Evolutionary conservation across 345 rosid species (phyloP), one percentile per base, ranked within the genome.

Genomic region (Lepidium didymum): DNA sequence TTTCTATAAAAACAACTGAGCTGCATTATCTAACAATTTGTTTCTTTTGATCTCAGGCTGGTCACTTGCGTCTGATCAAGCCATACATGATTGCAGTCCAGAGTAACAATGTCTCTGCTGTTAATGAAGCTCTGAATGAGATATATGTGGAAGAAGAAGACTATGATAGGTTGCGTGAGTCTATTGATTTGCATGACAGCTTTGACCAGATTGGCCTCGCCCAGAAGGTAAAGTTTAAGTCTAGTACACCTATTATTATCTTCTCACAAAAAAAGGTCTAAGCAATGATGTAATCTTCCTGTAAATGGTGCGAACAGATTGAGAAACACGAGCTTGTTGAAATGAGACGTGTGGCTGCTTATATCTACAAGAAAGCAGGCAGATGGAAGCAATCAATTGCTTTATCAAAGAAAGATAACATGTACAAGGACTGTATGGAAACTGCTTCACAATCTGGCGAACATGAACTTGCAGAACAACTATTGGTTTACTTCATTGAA

Each of bases 301-400:
- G 57, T 63, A 59, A 43, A 59, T 62, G 72, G 35, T 56, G 38
- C 25, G 21, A 62, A 55, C 86, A 93, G 98, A 88, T 90, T 54
- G 98, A 93, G 91, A 93, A 93, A 75, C 98, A 93, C 34, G 98
- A 93, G 83, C 97, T 93, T 69, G 85, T 93, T 63, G 98, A 93
- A 77, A 93, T 93, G 97, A 87, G 98, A 73, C 97, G 98, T n/a
- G 98, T 93, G 67, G 97, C 97, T 70, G 97, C 99, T 46, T 94
- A 94, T 67, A 91, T 94, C 37, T 94, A 94, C 83, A 94, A 94
- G 70, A 94, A 94, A 80, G 99, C 97, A 0, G 96, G 97, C 58
- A 81, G 96, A 79, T 94, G 99, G 99, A 94, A 91, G 96, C 92
- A 82, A 69, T 94, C 99, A 2, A 94, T 94, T 85, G 91, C 92